Evolutionary conservation across 2,329 filamentous ascomycete species (phyloP).

Genomic region (Trichoderma sp.): DNA sequence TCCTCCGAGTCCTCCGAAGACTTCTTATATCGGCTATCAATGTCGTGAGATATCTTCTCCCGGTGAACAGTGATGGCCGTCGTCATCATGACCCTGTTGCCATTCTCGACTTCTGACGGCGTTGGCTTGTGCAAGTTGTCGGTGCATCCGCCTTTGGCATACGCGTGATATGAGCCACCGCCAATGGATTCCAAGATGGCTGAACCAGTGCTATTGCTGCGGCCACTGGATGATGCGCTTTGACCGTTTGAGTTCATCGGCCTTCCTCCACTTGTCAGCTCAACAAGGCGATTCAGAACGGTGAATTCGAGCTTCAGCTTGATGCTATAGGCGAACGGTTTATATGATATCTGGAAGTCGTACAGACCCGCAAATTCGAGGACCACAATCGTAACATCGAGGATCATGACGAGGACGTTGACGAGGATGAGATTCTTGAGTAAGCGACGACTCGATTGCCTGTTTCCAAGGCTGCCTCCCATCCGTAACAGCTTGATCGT

Average conservation of each 20-base stretch:
- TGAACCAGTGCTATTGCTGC: neutral
- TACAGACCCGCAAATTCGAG: constrained; percentile 34
- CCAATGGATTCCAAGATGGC: neutral
- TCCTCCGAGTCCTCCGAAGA: neutral
- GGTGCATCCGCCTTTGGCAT: neutral
- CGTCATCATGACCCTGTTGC: constrained; percentile 9
- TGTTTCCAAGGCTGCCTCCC: constrained; percentile 33
- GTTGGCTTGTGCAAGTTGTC: neutral
- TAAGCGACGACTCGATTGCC: constrained; percentile 19
- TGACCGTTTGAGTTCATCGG: neutral
- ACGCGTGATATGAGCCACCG: constrained; percentile 13
- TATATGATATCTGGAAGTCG: constrained; percentile 35
- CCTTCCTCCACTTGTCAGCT: constrained; percentile 25
- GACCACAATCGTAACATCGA: constrained; percentile 41
- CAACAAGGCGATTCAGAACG: constrained; percentile 36
- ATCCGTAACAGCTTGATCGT: constrained; percentile 48
- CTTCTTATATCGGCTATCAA: neutral
- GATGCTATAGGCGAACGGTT: constrained; percentile 35
- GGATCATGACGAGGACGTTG: constrained; percentile 43
- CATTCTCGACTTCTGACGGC: constrained; percentile 4
- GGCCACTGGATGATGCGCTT: neutral
- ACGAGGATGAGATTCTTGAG: constrained; percentile 42
- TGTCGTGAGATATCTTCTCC: neutral
- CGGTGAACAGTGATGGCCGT: constrained; percentile 7
- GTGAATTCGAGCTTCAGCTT: constrained; percentile 39